phyloP scores from a whole-genome alignment of 768 basidiomycete species.

The Naematelia encephala region DNA sequence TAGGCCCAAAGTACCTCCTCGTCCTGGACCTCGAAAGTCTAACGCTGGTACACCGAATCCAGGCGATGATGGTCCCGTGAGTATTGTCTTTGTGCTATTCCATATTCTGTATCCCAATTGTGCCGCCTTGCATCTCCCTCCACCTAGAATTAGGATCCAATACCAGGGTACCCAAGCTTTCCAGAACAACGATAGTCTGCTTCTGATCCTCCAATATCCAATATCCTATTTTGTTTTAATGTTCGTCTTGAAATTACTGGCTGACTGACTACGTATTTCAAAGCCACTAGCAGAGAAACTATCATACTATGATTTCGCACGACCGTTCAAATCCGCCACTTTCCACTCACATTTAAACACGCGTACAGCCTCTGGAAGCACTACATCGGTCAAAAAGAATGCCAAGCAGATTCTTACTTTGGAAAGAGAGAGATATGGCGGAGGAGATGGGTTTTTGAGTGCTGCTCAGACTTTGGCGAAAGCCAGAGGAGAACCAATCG shows the following conservation, averaged over 20 bases:
- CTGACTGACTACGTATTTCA: too few relatives aligned
- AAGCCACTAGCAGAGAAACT: slow-evolving; percentile 37
- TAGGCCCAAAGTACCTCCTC: slow-evolving; percentile 5
- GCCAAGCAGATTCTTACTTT: slow-evolving; percentile 45
- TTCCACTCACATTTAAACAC: slow-evolving; percentile 26
- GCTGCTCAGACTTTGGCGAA: slow-evolving; percentile 31
- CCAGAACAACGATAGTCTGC: too few relatives aligned
- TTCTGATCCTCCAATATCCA: too few relatives aligned
- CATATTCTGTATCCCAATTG: background rate
- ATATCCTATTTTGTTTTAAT: too few relatives aligned
- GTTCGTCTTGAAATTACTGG: too few relatives aligned
- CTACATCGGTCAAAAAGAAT: slow-evolving; percentile 34
- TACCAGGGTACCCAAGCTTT: too few relatives aligned
- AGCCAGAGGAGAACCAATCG: slow-evolving; percentile 33
- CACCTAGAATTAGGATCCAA: too few relatives aligned
- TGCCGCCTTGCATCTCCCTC: background rate
- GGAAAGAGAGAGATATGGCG: slow-evolving; percentile 36
- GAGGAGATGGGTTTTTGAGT: slow-evolving; percentile 40
- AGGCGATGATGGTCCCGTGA: slow-evolving; percentile 23
- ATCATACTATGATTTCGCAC: slow-evolving; percentile 28
- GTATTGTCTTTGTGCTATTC: slow-evolving; percentile 1
- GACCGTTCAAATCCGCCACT: slow-evolving; percentile 33
- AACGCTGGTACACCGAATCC: slow-evolving; percentile 25
- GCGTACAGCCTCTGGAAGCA: slow-evolving; percentile 27
- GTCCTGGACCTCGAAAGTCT: slow-evolving; percentile 26